Evolutionary conservation across 2,329 filamentous ascomycete genomes (phyloP), one percentile per base, ranked within the genome.

Genomic region (Aspergillus fijiensis): DNA sequence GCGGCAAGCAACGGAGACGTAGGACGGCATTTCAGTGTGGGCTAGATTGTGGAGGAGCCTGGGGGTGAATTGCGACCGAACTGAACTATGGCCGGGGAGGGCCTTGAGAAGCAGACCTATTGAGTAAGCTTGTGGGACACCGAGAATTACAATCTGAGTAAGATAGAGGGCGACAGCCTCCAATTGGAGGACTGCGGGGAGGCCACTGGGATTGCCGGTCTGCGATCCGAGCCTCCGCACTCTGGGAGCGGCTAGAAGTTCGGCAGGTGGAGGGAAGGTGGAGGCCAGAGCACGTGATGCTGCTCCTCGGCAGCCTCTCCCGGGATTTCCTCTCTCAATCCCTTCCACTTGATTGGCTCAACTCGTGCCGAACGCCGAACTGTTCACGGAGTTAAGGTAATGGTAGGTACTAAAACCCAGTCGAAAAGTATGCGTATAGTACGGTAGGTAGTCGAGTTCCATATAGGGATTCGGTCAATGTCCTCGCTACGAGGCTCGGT

Each of bases 241-340:
- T 42, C 16, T 45, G 39, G 47, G 58, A 47, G 51, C 63, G 71
- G 70, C 64, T 70, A 67, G 54, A 33, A 61, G 47, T 16, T 73
- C 71, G 71, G 72, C 68, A 74, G 60, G 69, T 73, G 70, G 72
- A 68, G 66, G 33, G 72, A 68, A 74, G 60, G 69, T 73, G 70
- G 72, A 68, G 66, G 33, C 61, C 14, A 0, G 4, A 2, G 1
- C 71, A 72, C 71, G 71, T 73, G 71, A 35, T 70, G 35, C 10
- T 0, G 0, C 14, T 0, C 27, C 29, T 67, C 68, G 67, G 67
- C 63, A 66, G 50, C 51, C 54, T 60, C 52, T 53, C 53, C 27
- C 69, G 69, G 70, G 70, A 67, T 67, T 66, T 68, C 62, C 39
- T 16, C 19, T 51, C 21, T 12, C 10, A 56, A 50, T 53, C 29